Evolutionary conservation across 106 monocot species (phyloP), one percentile per base, ranked within the genome.

Genomic region (Chionographis japonica): DNA sequence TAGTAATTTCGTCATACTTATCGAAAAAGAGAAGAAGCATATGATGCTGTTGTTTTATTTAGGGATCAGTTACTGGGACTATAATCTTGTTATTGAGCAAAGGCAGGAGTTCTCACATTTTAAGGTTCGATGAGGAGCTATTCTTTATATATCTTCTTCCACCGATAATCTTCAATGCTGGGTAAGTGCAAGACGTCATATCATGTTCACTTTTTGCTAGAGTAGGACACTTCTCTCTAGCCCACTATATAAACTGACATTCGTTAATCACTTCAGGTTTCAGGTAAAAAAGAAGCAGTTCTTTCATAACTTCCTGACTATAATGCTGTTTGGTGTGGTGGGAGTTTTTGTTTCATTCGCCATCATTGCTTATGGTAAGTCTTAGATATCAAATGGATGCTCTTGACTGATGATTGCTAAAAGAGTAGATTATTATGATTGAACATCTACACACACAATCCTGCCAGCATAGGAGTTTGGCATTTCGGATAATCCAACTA

Each of bases 111-210:
- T 93, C 92, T 68, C 92, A 88, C 73, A 93, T 93, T 62, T 55
- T 88, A 49, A 83, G 75, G 70, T 93, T 93, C 68, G 81, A 93
- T 62, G 92, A 86, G 67, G 73, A 86, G 41, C 56, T 93, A 4
- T 88, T 88, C 71, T 88, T 88, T 69, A 83, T 81, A 19, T 93
- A 86, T 69, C 80, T 92, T 54, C 80, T 93, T 17, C 92, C 92
- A 40, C 92, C 92, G 6, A 92, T 88, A 72, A 86, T 93, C 46
- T 93, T 93, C 70, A 86, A 93, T 83, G 92, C 88, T 37, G 92
- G 85, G 88, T 88, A 80, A 56, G 78, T 73, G 17, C 27, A 64
- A 3, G 5, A 36, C 14, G 3, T 68, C 46, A 6, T 46, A 46
- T 46, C 46, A 46, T 46, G 46, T 46, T 46, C 46, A 10, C 9